Percentiles rank a stretch among this genome's conserved stretches.
phyloP scores from a whole-genome alignment of 495 filamentous ascomycete genomes.

The Hyaloscypha variabilis region DNA sequence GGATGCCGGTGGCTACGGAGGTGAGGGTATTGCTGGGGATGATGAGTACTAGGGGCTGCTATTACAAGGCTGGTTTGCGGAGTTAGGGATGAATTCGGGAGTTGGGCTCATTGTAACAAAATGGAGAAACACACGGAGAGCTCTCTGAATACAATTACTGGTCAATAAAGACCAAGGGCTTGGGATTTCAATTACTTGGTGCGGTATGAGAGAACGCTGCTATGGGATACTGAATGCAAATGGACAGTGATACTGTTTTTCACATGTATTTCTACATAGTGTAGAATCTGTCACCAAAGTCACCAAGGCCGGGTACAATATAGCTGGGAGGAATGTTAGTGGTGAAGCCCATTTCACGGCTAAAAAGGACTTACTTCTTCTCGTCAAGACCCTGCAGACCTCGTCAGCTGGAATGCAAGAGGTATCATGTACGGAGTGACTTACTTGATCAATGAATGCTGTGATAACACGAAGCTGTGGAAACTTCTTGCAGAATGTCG shows the following conservation, averaged over 20 bases:
- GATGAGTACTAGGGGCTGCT: slow-evolving; percentile 30
- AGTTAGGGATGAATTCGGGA: slow-evolving; percentile 16
- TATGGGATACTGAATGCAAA: background rate
- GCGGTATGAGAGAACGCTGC: background rate
- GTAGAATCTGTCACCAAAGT: slow-evolving; percentile 97
- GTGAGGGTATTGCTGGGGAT: slow-evolving; percentile 38
- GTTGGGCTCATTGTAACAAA: slow-evolving; percentile 13
- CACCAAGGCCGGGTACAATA: slow-evolving; percentile 92
- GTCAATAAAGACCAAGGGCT: background rate
- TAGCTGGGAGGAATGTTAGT: slow-evolving; percentile 62
- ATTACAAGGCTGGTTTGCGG: slow-evolving; percentile 5
- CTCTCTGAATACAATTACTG: background rate
- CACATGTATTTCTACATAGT: slow-evolving; percentile 60
- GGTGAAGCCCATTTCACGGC: slow-evolving; percentile 19
- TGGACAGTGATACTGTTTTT: background rate
- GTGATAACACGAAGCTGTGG: slow-evolving; percentile 93
- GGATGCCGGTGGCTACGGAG: slow-evolving; percentile 33
- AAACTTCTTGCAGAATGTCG: slow-evolving; percentile 86
- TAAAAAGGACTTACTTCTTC: slow-evolving; percentile 74
- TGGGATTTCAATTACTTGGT: background rate
- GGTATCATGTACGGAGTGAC: background rate
- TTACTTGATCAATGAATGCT: slow-evolving; percentile 83
- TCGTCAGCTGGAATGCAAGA: too few relatives aligned
- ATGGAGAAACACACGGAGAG: background rate
- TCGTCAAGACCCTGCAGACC: slow-evolving; percentile 75